phyloP scores from a whole-genome alignment of 192 early-diverging fungal species.

The Rhizoclosmatium globosum region DNA sequence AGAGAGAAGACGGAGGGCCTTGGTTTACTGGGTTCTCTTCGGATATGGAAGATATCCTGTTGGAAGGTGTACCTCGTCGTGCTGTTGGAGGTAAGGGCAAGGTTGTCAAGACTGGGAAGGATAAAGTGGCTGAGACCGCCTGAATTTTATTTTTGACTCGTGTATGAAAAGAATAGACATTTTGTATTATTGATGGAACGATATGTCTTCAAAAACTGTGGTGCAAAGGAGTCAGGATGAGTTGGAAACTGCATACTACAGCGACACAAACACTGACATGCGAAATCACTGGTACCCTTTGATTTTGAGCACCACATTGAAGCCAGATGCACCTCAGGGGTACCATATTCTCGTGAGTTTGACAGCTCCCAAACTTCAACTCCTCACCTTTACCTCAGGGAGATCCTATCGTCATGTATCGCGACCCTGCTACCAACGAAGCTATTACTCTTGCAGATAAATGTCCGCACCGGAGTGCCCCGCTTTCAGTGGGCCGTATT shows the following conservation, averaged over 20 bases:
- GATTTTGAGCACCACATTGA: constrained; percentile 28
- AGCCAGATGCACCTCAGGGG: neutral
- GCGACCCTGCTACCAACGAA: constrained; percentile 43
- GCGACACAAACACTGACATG: constrained; percentile 19
- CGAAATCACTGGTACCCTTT: constrained; percentile 46
- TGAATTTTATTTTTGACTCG: neutral
- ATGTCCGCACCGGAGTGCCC: constrained; percentile 54
- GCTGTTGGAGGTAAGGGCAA: neutral
- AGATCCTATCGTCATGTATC: constrained; percentile 51
- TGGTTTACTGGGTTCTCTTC: constrained; percentile 29
- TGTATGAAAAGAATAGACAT: neutral
- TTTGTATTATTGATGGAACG: neutral
- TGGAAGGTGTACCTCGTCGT: constrained; percentile 10
- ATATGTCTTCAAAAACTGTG: neutral
- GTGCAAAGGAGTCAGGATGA: neutral
- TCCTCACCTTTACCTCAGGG: constrained; percentile 12
- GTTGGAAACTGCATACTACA: constrained; percentile 15
- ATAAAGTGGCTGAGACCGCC: neutral
- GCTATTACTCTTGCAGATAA: constrained; percentile 45
- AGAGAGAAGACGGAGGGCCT: constrained; percentile 26
- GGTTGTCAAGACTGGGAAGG: neutral
- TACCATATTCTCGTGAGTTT: constrained; percentile 1
- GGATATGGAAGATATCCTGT: constrained; percentile 36
- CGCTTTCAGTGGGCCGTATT: constrained; percentile 50
- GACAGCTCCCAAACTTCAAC: neutral